Conservation (phyloP, 148 eudicot genomes). For the Hydrangea macrophylla region DNA sequence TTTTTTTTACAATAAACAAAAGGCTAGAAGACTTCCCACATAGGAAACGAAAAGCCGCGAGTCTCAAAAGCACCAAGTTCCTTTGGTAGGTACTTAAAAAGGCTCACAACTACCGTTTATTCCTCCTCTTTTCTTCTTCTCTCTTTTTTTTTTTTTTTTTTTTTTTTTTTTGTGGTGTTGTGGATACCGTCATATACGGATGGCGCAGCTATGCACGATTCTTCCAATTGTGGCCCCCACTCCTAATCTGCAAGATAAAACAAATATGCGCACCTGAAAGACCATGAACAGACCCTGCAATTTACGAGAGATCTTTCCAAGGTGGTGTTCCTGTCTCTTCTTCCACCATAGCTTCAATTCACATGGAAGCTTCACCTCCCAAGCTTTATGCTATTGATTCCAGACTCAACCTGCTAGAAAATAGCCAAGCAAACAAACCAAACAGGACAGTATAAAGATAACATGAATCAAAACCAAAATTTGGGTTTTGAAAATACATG, state of each 20-base stretch:
- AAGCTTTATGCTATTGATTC: slow-evolving; percentile 23
- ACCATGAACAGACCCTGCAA: neutral
- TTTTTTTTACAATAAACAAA: neutral
- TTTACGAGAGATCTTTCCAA: neutral
- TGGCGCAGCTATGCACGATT: neutral
- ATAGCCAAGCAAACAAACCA: slow-evolving; percentile 24
- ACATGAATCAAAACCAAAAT: slow-evolving; percentile 27
- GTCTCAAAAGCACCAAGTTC: neutral
- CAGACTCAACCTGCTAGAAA: slow-evolving; percentile 46
- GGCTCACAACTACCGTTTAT: neutral
- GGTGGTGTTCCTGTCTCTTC: slow-evolving; percentile 6
- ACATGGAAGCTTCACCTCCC: neutral
- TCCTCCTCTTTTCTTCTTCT: neutral
- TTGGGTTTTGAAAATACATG: slow-evolving; percentile 42
- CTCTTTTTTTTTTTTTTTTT: neutral
- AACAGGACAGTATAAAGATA: slow-evolving; percentile 32
- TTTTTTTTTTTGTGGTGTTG: neutral
- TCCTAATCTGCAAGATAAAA: neutral
- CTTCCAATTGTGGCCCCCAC: neutral
- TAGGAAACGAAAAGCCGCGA: neutral
- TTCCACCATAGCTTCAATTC: neutral
- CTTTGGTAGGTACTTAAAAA: neutral
- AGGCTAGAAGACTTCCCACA: slow-evolving; percentile 6
- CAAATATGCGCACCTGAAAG: neutral
- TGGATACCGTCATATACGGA: neutral